Conservation (phyloP, 2,329 filamentous ascomycete species). For the Bipolaris bicolor region DNA sequence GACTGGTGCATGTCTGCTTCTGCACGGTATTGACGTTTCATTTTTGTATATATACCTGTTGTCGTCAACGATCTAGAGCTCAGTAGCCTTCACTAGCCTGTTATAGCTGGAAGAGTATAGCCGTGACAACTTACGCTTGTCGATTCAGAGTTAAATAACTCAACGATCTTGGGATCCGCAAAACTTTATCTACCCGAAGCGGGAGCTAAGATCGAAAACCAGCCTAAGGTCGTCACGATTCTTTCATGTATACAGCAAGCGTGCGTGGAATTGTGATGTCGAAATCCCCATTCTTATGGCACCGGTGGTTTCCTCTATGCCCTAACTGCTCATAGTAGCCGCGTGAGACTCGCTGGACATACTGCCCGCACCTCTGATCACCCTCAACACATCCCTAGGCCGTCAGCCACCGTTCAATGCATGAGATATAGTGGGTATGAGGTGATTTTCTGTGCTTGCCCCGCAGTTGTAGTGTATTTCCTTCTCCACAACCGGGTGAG, state of each 20-base stretch:
- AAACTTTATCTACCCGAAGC: slow-evolving; percentile 43
- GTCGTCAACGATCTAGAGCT: slow-evolving; percentile 36
- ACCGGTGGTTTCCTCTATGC: slow-evolving; percentile 5
- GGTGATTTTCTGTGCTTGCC: slow-evolving; percentile 23
- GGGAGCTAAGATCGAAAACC: slow-evolving; percentile 45
- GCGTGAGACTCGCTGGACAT: slow-evolving; percentile 11
- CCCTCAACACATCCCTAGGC: slow-evolving; percentile 3
- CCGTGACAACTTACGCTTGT: slow-evolving; percentile 20
- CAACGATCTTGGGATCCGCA: slow-evolving; percentile 27
- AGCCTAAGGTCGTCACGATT: slow-evolving; percentile 31
- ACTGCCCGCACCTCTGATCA: neutral
- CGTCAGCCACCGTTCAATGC: slow-evolving; percentile 9
- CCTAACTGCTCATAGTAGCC: neutral
- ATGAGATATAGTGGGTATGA: slow-evolving; percentile 21
- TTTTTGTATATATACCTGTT: slow-evolving; percentile 20
- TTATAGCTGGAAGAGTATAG: slow-evolving; percentile 14
- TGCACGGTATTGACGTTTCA: slow-evolving; percentile 36
- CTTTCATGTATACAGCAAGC: slow-evolving; percentile 6
- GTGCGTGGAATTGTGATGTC: slow-evolving; percentile 6
- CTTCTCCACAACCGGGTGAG: slow-evolving; percentile 20
- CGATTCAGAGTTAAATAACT: slow-evolving; percentile 22
- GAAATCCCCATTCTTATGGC: slow-evolving; percentile 4
- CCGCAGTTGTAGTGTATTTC: slow-evolving; percentile 21
- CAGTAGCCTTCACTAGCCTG: slow-evolving; percentile 12
- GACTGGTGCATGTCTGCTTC: slow-evolving; percentile 27